A percentile compares a stretch with the other conserved stretches of the same genome.
phyloP scores from a whole-genome alignment of 805 yeast genomes.

The Metschnikowia hibisci region DNA sequence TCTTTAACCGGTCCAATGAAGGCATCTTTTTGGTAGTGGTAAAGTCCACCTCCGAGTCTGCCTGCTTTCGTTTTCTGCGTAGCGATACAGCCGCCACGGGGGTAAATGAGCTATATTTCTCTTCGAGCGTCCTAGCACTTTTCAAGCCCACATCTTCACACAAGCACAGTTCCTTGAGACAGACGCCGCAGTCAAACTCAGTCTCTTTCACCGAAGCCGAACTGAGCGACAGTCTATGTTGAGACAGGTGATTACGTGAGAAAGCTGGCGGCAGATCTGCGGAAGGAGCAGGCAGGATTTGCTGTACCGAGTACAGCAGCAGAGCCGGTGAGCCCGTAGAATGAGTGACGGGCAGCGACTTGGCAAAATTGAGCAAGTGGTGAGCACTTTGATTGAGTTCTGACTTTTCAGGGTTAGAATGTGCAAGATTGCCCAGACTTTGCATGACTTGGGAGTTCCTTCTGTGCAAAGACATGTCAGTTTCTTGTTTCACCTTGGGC shows the following conservation, averaged over 20 bases:
- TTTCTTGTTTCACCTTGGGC: neutral
- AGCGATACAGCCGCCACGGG: slow-evolving; percentile 70
- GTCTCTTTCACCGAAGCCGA: neutral
- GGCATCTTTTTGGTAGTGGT: slow-evolving; percentile 40
- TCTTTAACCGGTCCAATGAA: slow-evolving; percentile 31
- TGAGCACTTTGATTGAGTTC: slow-evolving; percentile 19
- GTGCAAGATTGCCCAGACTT: neutral
- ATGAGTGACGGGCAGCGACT: slow-evolving; percentile 17
- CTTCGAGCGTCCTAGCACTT: slow-evolving; percentile 22
- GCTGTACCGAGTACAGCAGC: slow-evolving; percentile 39
- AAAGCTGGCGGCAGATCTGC: slow-evolving; percentile 37
- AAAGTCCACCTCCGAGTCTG: slow-evolving; percentile 48
- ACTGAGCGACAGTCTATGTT: neutral
- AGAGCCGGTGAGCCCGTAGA: slow-evolving; percentile 20
- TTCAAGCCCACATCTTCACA: slow-evolving; percentile 54
- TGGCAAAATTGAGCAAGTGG: slow-evolving; percentile 19
- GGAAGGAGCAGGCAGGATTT: slow-evolving; percentile 52
- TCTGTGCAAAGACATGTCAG: neutral
- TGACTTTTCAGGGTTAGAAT: slow-evolving; percentile 9
- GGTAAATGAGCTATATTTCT: slow-evolving; percentile 40
- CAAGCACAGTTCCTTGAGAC: slow-evolving; percentile 63
- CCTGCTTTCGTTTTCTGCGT: slow-evolving; percentile 23
- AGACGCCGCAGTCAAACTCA: slow-evolving; percentile 57
- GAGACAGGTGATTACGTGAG: neutral
- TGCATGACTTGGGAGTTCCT: neutral